A percentile compares a stretch with the other conserved stretches of the same genome.
Conservation (phyloP, 2,329 filamentous ascomycete genomes). For the Xylariaceae sp. region DNA sequence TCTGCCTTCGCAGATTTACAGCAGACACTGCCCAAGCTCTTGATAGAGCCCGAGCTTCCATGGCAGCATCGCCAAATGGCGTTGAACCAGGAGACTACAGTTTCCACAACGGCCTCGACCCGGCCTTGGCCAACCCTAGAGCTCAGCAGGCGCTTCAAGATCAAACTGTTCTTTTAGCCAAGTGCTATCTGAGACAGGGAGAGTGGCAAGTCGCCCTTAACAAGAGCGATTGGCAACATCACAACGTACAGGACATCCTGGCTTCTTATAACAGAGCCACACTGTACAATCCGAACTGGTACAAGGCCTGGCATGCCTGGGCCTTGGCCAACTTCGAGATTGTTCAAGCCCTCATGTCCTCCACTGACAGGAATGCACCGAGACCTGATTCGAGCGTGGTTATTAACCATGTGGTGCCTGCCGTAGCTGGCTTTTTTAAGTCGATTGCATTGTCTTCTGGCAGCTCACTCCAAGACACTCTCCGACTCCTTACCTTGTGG, state of each 20-base stretch:
- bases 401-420: conserved; percentile 86
- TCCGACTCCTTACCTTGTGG: conserved; percentile 90
- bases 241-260: conserved; percentile 82
- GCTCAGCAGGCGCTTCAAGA: conserved; percentile 52
- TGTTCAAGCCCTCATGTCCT: conserved; percentile 73
- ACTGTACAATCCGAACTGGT: conserved; percentile 90
- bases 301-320: conserved; percentile 99
- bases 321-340: conserved; percentile 98
- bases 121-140: conserved; percentile 42
- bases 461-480: conserved; percentile 91
- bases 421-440: conserved; percentile 93
- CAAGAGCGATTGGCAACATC: conserved; percentile 83
- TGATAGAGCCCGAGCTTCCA: conserved; percentile 44
- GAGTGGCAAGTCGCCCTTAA: conserved; percentile 90
- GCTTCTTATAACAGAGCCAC: conserved; percentile 90
- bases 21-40: conserved; percentile 52
- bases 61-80: conserved; percentile 43
- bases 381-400: conserved; percentile 62
- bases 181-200: conserved; percentile 93
- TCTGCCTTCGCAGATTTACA: conserved; percentile 58
- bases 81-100: conserved; percentile 44
- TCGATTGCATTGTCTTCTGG: conserved; percentile 89
- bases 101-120: conserved; percentile 44
- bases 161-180: conserved; percentile 73
- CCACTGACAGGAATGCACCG: conserved; percentile 50